These are phyloP conservation scores for Curvularia spicifera DNA, from an alignment of 2,329 filamentous ascomycete species.

Conservation along the genomic window DNA sequence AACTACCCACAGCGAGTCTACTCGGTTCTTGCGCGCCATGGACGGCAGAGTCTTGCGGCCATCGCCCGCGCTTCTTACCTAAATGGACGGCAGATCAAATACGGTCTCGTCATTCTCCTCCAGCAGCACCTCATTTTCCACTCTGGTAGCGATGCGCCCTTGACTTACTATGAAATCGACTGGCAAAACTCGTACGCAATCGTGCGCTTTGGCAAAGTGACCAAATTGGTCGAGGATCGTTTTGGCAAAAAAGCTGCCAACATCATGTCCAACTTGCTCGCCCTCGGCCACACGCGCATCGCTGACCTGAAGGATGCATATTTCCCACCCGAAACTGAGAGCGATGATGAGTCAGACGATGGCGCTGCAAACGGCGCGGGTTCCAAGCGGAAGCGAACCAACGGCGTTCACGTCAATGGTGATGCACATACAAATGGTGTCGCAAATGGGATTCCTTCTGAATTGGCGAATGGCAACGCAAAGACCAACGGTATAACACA, in stretches of 20 bases:
- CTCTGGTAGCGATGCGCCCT: conserved; percentile 66
- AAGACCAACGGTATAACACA: conserved; percentile 22
- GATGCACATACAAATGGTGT: conserved; percentile 25
- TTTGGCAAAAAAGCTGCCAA: conserved; percentile 77
- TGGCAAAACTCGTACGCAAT: conserved; percentile 80
- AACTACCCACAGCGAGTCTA: conserved; percentile 74
- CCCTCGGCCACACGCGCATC: conserved; percentile 77
- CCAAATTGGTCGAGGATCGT: conserved; percentile 74
- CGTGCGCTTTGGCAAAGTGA: conserved; percentile 79
- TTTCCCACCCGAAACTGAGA: conserved; percentile 44
- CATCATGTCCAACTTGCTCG: conserved; percentile 75
- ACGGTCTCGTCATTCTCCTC: conserved; percentile 82
- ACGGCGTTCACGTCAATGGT: conserved; percentile 33
- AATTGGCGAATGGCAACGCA: conserved; percentile 20
- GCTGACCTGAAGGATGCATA: conserved; percentile 73
- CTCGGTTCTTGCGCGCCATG: conserved; percentile 75
- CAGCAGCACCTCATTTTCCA: conserved; percentile 88
- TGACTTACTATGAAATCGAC: conserved; percentile 85
- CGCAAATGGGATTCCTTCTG: conserved; percentile 17
- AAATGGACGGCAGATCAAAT: conserved; percentile 74
- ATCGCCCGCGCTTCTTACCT: conserved; percentile 76
- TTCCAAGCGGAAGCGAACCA: conserved; percentile 31
- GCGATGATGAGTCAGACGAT: conserved; percentile 45
- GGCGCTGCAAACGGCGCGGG: conserved; percentile 32
- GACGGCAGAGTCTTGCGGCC: conserved; percentile 73